Conservation (phyloP, 495 filamentous ascomycete species). For the Xylaria intraflava region DNA sequence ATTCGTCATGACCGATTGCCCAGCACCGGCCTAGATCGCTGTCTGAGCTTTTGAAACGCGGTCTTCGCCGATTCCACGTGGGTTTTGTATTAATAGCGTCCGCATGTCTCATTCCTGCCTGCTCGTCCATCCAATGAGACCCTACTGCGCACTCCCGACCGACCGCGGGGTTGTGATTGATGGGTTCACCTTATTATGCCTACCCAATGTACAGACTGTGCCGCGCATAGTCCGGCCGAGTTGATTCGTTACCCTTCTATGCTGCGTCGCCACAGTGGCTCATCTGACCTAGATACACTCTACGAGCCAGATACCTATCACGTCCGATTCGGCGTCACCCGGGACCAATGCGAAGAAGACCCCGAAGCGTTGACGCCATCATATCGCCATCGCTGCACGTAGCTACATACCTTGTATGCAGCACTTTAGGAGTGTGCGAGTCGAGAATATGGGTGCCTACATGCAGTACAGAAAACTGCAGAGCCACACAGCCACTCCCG, state of each 20-base stretch:
- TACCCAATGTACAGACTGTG: too few relatives aligned
- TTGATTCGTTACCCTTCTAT: neutral
- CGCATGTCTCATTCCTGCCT: neutral
- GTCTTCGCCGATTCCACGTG: neutral
- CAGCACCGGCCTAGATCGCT: too few relatives aligned
- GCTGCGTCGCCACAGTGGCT: conserved; percentile 4
- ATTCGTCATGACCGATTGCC: too few relatives aligned
- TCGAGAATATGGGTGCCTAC: too few relatives aligned
- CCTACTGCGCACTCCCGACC: neutral
- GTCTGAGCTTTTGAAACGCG: neutral
- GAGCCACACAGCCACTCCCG: neutral
- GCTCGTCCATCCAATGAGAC: conserved; percentile 7
- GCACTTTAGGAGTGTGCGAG: too few relatives aligned
- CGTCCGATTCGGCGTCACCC: neutral
- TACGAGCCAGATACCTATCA: neutral
- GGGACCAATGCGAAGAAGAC: neutral
- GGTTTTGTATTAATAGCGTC: neutral
- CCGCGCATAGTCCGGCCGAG: too few relatives aligned
- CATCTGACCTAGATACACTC: neutral
- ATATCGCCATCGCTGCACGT: too few relatives aligned
- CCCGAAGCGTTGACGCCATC: neutral
- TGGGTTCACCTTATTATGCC: too few relatives aligned
- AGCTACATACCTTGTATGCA: too few relatives aligned
- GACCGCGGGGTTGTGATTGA: neutral
- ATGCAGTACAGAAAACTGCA: too few relatives aligned